Evolutionary conservation across 2,329 filamentous ascomycete species (phyloP), one percentile per base, ranked within the genome.

Genomic region (Cordyceps cateniannulata): DNA sequence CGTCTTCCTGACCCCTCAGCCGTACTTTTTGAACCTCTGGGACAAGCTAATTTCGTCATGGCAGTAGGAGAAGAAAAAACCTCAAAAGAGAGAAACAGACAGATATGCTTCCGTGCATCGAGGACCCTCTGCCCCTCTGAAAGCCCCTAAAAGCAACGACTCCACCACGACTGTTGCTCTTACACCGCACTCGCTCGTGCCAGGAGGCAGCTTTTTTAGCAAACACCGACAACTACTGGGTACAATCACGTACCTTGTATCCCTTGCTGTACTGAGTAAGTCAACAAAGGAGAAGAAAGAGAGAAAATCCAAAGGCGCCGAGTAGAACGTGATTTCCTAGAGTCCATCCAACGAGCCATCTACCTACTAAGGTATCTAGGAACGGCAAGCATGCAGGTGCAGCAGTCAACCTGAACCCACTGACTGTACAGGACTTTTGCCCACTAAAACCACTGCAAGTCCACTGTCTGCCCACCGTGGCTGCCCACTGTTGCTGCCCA

Each of bases 61-160:
- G 18, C 9, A 45, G 42, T 10, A 50, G 18, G 27, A 18, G 14
- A 53, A 22, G 24, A 53, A 42, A 42, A 53, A 27, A 25, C 22
- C 32, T 29, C 16, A 45, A n/a, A 5, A 22, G 27, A 25, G 35
- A 5, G 27, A 27, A 57, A 57, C 18, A 42, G 24, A 25, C 3
- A 35, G 20, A 47, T 10, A 12, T 35, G 32, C 32, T 35, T 35
- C 32, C 16, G 7, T 29, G 25, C 29, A 27, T 18, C 24, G 6
- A 44, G 12, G 56, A 48, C 56, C 44, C 56, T 51, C 42, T 48
- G 44, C 54, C 54, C 44, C 54, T 49, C 54, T 40, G 45, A 25
- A 49, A 40, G 14, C 22, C 55, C 45, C 27, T 18, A 58, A n/a
- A 42, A 48, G 27, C 7, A 56, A 24, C 42, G 54, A n/a, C 56